phyloP scores from a whole-genome alignment of 1,284 basidiomycete genomes.

The Ustilago lituana region DNA sequence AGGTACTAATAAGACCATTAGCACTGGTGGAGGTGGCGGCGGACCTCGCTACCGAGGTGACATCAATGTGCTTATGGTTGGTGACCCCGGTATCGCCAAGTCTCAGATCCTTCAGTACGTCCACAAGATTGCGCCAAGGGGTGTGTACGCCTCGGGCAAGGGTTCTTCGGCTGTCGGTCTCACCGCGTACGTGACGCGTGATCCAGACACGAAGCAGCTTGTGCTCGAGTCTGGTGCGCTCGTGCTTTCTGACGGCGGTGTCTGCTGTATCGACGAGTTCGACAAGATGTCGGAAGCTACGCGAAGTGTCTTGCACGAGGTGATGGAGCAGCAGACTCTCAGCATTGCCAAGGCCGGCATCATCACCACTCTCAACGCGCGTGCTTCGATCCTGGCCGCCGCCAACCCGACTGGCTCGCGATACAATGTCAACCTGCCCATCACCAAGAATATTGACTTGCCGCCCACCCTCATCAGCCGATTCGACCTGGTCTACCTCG shows the following conservation, averaged over 20 bases:
- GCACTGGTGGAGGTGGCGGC: constrained; percentile 89
- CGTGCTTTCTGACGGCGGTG: constrained; percentile 94
- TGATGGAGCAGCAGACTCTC: constrained; percentile 99
- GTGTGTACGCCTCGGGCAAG: constrained; percentile 86
- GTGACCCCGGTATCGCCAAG: constrained; percentile 97
- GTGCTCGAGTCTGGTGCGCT: constrained; percentile 97
- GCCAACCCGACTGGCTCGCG: constrained; percentile 96
- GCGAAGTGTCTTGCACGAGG: constrained; percentile 95
- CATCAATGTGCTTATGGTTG: constrained; percentile 95
- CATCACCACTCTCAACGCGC: constrained; percentile 95
- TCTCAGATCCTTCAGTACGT: constrained; percentile 90
- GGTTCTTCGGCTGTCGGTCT: constrained; percentile 98
- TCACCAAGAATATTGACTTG: constrained; percentile 75
- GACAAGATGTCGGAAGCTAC: constrained; percentile 99
- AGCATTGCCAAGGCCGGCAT: constrained; percentile 99
- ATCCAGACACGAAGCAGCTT: constrained; percentile 96
- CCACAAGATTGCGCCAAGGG: constrained; percentile 96
- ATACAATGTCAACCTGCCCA: constrained; percentile 88
- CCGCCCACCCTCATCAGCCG: constrained; percentile 97
- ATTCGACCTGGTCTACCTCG: constrained; percentile 97
- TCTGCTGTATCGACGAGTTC: constrained; percentile 99
- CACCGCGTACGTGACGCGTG: constrained; percentile 96
- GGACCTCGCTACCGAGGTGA: constrained; percentile 96
- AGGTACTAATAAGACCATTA: constrained; percentile 94
- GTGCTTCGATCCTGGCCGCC: constrained; percentile 95